These are phyloP conservation scores for Colletotrichum gloeosporioides DNA, from an alignment of 2,329 filamentous ascomycete species.

Conservation along the genomic window DNA sequence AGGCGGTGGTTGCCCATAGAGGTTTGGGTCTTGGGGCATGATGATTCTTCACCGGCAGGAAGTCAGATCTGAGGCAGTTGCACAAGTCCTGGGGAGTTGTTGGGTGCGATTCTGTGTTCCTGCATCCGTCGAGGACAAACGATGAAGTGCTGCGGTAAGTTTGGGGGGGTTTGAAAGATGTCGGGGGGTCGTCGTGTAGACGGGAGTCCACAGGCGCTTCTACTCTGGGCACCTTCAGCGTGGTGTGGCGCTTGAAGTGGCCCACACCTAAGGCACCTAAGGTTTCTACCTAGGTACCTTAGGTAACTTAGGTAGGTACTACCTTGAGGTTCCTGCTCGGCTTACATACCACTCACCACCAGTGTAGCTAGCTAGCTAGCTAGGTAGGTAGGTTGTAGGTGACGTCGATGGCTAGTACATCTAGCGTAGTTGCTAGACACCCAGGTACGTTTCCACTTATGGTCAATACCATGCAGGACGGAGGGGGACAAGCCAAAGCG, in stretches of 20 bases:
- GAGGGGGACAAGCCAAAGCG: not conserved
- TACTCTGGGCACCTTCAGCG: not conserved
- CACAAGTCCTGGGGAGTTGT: not conserved
- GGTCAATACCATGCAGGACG: not conserved
- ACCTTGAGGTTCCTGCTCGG: not conserved
- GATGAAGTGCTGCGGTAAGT: not conserved
- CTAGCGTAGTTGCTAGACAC: not conserved
- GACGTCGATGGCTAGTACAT: too few species aligned
- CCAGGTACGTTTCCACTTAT: not conserved
- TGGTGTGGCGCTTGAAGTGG: not conserved
- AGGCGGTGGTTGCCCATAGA: constrained; percentile 78
- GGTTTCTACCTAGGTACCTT: too few species aligned
- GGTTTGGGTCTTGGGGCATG: constrained; percentile 69
- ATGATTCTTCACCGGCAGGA: not conserved
- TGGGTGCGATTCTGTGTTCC: not conserved
- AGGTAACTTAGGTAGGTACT: too few species aligned
- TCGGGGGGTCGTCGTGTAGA: not conserved
- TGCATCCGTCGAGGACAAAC: not conserved
- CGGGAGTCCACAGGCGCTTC: not conserved
- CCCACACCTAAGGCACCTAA: too few species aligned
- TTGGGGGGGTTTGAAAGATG: not conserved
- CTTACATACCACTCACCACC: not conserved
- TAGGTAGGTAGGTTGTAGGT: too few species aligned
- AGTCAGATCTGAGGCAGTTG: not conserved
- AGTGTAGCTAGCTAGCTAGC: too few species aligned